Evolutionary conservation across 192 early-diverging fungal species (phyloP), one percentile per base, ranked within the genome.

Genomic region (Coemansia sp.): DNA sequence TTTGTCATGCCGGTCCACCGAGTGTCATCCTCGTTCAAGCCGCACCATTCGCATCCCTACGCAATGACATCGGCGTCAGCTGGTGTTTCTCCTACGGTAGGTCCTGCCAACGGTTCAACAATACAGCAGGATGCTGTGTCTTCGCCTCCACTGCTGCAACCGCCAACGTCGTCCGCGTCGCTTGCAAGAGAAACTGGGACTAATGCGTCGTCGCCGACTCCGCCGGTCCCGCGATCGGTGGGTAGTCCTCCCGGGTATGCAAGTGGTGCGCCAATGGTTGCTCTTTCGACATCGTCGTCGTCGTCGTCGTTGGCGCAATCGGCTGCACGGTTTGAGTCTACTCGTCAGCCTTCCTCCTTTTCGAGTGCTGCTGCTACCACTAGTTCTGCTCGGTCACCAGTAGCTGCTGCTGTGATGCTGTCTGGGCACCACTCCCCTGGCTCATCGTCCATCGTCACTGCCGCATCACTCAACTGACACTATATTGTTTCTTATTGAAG

Each of bases 1-100:
- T 79, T 79, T 25, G 59, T 73, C 29, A 23, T 79, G 62, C 70
- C 75, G 0, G 53, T 60, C 10, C 44, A 42, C 37, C 70, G 75
- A 23, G 56, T 79, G 17, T 62, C 65, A 9, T 47, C 60, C 11
- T 28, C 58, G 17, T 59, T 59, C 28, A 62, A 67, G 47, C 57
- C 62, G 28, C 36, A 57, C 14, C 55, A 57, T 22, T 13, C 36
- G 36, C 15, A 38, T 36, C 55, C n/a, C 40, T 55, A 15, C 34
- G 37, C 38, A 64, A 41, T 22, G 33, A 11, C 54, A 7, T 33
- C 37, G 59, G 53, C 19, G 19, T 47, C 44, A 0, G 37, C 25
- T 17, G 48, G 36, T 10, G 55, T 41, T 4, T 41, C 55, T 2
- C 55, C 36, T 15, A 28, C 37, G 11, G 55, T 11, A 41, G 36